Evolutionary conservation across 768 basidiomycete genomes (phyloP).

Genomic region (Chalciporus pseudorubinellus): DNA sequence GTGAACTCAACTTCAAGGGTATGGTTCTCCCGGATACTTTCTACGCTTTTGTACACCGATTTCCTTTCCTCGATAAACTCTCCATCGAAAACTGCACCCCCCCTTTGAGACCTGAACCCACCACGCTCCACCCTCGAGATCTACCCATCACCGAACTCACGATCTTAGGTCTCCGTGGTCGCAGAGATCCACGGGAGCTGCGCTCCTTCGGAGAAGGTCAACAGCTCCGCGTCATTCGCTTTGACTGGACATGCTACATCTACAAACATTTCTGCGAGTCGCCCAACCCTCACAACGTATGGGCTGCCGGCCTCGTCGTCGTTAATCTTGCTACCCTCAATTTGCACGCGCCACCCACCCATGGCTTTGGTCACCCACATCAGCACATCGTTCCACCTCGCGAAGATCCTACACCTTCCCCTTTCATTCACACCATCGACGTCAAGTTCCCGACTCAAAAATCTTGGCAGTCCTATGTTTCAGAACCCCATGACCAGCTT

Average conservation of each 20-base stretch:
- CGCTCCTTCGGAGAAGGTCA: constrained; percentile 37
- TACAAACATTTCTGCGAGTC: constrained; percentile 28
- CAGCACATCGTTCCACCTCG: constrained; percentile 9
- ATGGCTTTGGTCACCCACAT: neutral
- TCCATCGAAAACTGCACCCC: constrained; percentile 40
- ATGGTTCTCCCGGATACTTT: constrained; percentile 38
- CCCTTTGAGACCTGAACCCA: constrained; percentile 19
- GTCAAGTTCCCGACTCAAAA: constrained; percentile 31
- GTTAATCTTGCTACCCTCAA: neutral
- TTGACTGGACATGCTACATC: constrained; percentile 43
- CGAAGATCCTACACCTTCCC: constrained; percentile 15
- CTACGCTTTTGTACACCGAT: constrained; percentile 34
- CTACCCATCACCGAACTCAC: constrained; percentile 45
- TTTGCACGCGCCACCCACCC: constrained; percentile 11
- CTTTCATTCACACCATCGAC: constrained; percentile 30
- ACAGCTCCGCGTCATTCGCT: constrained; percentile 39
- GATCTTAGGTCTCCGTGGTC: constrained; percentile 36
- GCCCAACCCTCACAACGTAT: constrained; percentile 8
- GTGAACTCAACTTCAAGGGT: constrained; percentile 36
- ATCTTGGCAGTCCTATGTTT: constrained; percentile 27
- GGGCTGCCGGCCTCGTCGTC: constrained; percentile 14
- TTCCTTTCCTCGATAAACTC: constrained; percentile 39
- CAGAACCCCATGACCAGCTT: constrained; percentile 28
- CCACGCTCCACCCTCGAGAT: constrained; percentile 26
- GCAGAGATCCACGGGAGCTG: constrained; percentile 22